Evolutionary conservation across 2,329 filamentous ascomycete species (phyloP).

Genomic region (Dissoconium aciculare): DNA sequence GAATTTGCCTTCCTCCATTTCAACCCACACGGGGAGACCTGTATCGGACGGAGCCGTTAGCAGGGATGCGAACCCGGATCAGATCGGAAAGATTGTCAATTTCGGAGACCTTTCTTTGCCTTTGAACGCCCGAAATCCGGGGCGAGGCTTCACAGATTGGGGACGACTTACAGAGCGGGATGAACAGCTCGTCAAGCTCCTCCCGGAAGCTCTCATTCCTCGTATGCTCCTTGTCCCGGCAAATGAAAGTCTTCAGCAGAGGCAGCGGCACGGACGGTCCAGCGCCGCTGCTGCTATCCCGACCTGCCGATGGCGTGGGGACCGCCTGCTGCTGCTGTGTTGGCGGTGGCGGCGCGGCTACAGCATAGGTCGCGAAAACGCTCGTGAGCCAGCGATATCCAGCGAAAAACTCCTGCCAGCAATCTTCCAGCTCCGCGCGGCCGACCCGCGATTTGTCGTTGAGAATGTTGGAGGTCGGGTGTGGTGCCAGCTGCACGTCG

Average conservation of each 20-base stretch:
- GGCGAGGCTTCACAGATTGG: too few species aligned
- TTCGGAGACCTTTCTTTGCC: too few species aligned
- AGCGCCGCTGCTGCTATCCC: constrained; percentile 1
- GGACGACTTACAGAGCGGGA: constrained; percentile 11
- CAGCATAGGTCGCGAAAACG: constrained; percentile 3
- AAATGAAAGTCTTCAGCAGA: constrained; percentile 15
- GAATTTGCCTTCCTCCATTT: constrained; percentile 15
- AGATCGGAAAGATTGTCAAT: too few species aligned
- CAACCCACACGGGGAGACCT: constrained; percentile 13
- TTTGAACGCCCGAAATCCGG: too few species aligned
- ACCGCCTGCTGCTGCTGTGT: constrained; percentile 2
- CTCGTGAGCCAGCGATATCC: constrained; percentile 12
- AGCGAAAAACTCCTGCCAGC: constrained; percentile 22
- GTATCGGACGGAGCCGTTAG: too few species aligned
- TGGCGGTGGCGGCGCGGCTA: constrained; percentile 7
- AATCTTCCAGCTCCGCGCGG: constrained; percentile 28
- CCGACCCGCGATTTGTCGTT: constrained; percentile 25
- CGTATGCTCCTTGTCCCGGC: constrained; percentile 12
- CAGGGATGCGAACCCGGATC: too few species aligned
- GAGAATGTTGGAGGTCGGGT: constrained; percentile 26
- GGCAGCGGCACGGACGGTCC: neutral
- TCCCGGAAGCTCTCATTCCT: constrained; percentile 9
- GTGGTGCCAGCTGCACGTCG: constrained; percentile 30
- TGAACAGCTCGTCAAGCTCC: constrained; percentile 18
- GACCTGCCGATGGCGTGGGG: constrained; percentile 2